Base-by-base conservation (phyloP, 2,329 filamentous ascomycete genomes). In the Diaporthe velutina region DNA sequence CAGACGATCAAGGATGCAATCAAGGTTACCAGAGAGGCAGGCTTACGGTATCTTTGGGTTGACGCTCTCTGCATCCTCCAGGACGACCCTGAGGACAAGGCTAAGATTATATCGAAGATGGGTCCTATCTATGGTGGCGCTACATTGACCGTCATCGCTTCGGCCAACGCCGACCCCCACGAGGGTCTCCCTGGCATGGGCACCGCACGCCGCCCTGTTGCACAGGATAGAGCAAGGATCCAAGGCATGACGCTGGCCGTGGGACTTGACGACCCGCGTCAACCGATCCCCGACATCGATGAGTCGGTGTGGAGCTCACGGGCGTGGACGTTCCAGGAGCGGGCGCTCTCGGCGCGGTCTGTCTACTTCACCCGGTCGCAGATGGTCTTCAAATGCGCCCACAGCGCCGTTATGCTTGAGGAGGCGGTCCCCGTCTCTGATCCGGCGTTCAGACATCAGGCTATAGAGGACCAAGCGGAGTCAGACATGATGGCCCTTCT, bases 11-110 rank as follows among this genome's bases (percentile, higher is more conserved):
- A 6, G 42, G 42, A 66, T 17, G 42, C 61, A 4, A 50, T 66
- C 19, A 48, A 50, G 19, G 19, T 33, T 12, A 66, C 42, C 12
- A 22, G 25, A 17, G 42, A 66, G 35, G 40, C 28, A 0, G 61
- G 61, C 22, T 25, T 66, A 8, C 42, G 61, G 12, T 67, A 75
- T 30, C 35, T 76, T 2, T 76, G 73, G 75, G 40, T 76, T 17
- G 75, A 76, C 28, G 70, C 75, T 13, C 60, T 77, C 13, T 73
- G 74, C 40, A 76, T 76, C 48, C 33, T 77, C 22, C 74, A 75
- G 22, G 73, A 71, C 4, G 64, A 75, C 12, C n/a, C 55, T 3
- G 57, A 33, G 2, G 73, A 75, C 22, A 66, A 50, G 42, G 28
- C 19, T 12, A 66, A 6, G 5, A 48, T 66, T 4, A 50, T 66